These are phyloP conservation scores for Mycoemilia scoparia DNA, from an alignment of 192 early-diverging fungal genomes.

Conservation along the genomic window DNA sequence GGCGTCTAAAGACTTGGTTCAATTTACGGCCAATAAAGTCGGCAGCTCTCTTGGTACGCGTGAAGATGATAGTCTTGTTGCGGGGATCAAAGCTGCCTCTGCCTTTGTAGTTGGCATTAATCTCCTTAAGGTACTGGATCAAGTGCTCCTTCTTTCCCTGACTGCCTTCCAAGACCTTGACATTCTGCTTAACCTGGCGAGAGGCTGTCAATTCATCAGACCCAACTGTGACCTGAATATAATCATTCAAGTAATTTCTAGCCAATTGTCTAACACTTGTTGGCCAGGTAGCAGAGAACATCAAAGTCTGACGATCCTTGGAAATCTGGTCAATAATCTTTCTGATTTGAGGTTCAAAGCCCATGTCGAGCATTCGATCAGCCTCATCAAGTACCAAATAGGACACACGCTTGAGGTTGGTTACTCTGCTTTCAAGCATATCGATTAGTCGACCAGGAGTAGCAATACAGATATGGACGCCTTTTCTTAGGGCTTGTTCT, in stretches of 20 bases:
- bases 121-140: conserved; percentile 53
- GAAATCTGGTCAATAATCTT: conserved; percentile 59
- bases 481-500: conserved; percentile 31
- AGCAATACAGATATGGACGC: conserved; percentile 61
- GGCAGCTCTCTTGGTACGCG: conserved; percentile 91
- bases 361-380: conserved; percentile 93
- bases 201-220: conserved; percentile 78
- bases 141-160: conserved; percentile 59
- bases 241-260: conserved; percentile 55
- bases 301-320: conserved; percentile 74
- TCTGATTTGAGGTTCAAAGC: conserved; percentile 79
- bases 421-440: conserved; percentile 50
- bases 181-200: conserved; percentile 65
- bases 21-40: conserved; percentile 56
- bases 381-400: conserved; percentile 94
- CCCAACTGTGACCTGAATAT: conserved; percentile 70
- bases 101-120: conserved; percentile 60
- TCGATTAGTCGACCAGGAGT: conserved; percentile 94
- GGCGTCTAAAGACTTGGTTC: conserved; percentile 60
- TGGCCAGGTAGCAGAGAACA: conserved; percentile 96
- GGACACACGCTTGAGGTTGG: conserved; percentile 58
- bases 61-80: conserved; percentile 85
- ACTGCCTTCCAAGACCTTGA: conserved; percentile 68
- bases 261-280: conserved; percentile 76
- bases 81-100: too few relatives aligned